Percentiles rank a stretch among this genome's conserved stretches.
These are phyloP conservation scores for Penicillium salamii DNA, from an alignment of 495 filamentous ascomycete species.

Conservation along the genomic window DNA sequence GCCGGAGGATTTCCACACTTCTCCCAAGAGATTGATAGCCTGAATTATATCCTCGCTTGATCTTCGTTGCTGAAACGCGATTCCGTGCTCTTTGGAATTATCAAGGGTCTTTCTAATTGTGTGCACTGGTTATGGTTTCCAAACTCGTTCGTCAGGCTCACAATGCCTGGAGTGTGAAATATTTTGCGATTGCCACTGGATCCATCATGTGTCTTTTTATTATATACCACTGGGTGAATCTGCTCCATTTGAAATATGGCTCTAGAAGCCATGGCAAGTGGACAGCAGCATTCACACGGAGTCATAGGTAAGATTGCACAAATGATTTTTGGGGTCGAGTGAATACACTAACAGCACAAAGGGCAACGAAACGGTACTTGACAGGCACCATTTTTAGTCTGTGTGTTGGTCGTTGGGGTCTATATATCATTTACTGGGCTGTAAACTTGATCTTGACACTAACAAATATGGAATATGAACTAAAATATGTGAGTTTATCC, in stretches of 20 bases:
- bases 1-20: too few relatives aligned
- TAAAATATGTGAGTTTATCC: slow-evolving; percentile 1
- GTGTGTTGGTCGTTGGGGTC: slow-evolving; percentile 38
- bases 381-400: not conserved
- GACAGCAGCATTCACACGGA: not conserved
- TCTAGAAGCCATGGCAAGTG: not conserved
- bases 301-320: not conserved
- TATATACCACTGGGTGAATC: slow-evolving; percentile 42
- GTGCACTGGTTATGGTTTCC: not conserved
- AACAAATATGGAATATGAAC: slow-evolving; percentile 2
- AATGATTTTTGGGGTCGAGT: too few relatives aligned
- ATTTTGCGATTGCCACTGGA: slow-evolving; percentile 42
- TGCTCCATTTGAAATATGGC: slow-evolving; percentile 9
- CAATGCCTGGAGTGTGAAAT: slow-evolving; percentile 29
- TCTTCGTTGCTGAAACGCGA: not conserved
- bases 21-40: too few relatives aligned
- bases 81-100: not conserved
- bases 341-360: not conserved
- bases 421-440: slow-evolving; percentile 45
- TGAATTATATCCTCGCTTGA: not conserved
- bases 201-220: slow-evolving; percentile 49
- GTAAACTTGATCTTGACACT: slow-evolving; percentile 41
- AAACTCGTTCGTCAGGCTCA: not conserved
- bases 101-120: not conserved
- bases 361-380: not conserved